Base-by-base conservation (phyloP, 306 rosid genomes). In the Dalbergia cultrata region DNA sequence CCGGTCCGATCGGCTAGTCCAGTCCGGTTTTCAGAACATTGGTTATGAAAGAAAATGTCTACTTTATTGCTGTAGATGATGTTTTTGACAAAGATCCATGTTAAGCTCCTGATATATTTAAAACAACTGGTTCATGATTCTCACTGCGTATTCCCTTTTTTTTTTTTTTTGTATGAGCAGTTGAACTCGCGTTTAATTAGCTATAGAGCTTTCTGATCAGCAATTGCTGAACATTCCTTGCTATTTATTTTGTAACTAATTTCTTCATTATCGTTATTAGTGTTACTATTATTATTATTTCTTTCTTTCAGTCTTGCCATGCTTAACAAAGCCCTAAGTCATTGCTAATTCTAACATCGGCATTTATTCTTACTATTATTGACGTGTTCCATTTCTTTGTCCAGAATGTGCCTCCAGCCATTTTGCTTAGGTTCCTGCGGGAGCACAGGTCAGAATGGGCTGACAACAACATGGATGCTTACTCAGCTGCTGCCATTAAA, bases 381-480 rank as follows among this genome's bases (percentile, higher is more conserved):
- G 44, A 21, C 18, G 31, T 67, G 34, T 80, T 45, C 80, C 70
- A 43, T 75, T 73, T 60, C 70, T 65, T 74, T 62, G 41, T 60
- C 61, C 89, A 95, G 99, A 93, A 95, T 80, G 99, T 95, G 53
- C 97, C 97, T 77, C 99, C 99, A 76, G 99, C 97, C 21, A 90
- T 95, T 83, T 94, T 95, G 41, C 90, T 95, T 2, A 85, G 99
- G 84, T 95, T 95, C 75, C 86, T 95, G 76, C 90, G 99, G 53
- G 99, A 95, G 90, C 99, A 95, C 73, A 85, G 99, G 68, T 95
- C 99, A 44, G 99, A 95, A 85, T 95, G 99, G 99, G 99, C 99
- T 47, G 97, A 95, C 88, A 91, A 79, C 82, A 95, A 89, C 78
- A 91, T 95, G 83, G 99, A 95, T 88, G 99, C 99, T 65, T 95